Percentiles rank a stretch among this genome's conserved stretches.
Evolutionary conservation across 2,329 filamentous ascomycete species (phyloP).

Genomic region (Elsinoe perseae): DNA sequence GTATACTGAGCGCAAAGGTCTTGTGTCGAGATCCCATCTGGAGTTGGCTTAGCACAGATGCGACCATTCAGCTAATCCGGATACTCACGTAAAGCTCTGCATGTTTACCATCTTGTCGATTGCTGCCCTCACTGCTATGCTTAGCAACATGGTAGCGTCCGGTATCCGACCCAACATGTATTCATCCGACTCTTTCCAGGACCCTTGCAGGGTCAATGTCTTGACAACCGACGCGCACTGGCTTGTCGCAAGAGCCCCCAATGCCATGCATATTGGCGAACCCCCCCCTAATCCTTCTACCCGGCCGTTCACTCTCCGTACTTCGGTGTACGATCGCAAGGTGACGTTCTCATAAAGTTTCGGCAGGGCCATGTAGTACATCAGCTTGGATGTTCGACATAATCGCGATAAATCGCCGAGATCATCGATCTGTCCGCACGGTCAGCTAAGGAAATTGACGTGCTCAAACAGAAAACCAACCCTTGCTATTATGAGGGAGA

Average conservation of each 20-base stretch:
- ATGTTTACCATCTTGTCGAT: constrained; percentile 52
- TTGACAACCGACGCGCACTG: constrained; percentile 47
- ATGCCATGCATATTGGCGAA: constrained; percentile 55
- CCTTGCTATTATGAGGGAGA: constrained; percentile 50
- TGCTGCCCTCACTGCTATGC: constrained; percentile 51
- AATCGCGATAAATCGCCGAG: constrained; percentile 51
- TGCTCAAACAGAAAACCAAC: constrained; percentile 31
- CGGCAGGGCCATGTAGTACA: constrained; percentile 58
- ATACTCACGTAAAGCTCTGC: constrained; percentile 43
- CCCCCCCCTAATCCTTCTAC: constrained; percentile 56
- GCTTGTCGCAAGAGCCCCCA: constrained; percentile 54
- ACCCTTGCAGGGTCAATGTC: constrained; percentile 46
- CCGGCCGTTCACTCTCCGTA: constrained; percentile 50
- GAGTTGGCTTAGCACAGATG: constrained; percentile 3
- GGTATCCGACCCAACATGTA: constrained; percentile 52
- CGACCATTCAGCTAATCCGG: background rate
- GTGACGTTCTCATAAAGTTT: constrained; percentile 52
- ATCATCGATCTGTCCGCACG: constrained; percentile 45
- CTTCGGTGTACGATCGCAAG: constrained; percentile 50
- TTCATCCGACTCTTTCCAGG: constrained; percentile 53
- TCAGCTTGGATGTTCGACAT: constrained; percentile 52
- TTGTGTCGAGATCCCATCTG: constrained; percentile 55
- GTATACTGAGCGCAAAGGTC: constrained; percentile 53
- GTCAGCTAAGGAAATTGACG: background rate
- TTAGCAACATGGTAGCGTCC: constrained; percentile 58